Percentiles rank a stretch among this genome's conserved stretches.
phyloP scores from a whole-genome alignment of 2,329 filamentous ascomycete genomes.

The Alternaria burnsii region DNA sequence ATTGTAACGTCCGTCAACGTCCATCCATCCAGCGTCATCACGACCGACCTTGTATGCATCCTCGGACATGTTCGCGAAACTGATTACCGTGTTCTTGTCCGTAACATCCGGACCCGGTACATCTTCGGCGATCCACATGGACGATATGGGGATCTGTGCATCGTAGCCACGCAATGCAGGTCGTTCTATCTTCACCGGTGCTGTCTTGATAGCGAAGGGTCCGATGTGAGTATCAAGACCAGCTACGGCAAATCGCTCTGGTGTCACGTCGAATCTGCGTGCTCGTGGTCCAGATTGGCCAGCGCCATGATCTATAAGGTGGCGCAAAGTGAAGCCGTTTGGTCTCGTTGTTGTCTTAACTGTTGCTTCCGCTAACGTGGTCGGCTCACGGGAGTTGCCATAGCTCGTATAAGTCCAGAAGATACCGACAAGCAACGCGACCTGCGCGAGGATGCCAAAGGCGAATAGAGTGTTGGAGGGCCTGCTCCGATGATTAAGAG shows the following conservation, averaged over 20 bases:
- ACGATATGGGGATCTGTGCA: slow-evolving; percentile 39
- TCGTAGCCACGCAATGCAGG: slow-evolving; percentile 29
- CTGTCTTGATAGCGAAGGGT: slow-evolving; percentile 42
- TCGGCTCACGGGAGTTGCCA: slow-evolving; percentile 15
- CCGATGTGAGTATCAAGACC: slow-evolving; percentile 35
- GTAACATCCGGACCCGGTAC: slow-evolving; percentile 42
- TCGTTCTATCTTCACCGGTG: slow-evolving; percentile 42
- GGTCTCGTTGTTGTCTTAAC: slow-evolving; percentile 2
- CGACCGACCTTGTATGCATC: slow-evolving; percentile 47
- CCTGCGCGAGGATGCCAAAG: slow-evolving; percentile 32
- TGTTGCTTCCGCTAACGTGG: slow-evolving; percentile 16
- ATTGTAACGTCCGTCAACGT: slow-evolving; percentile 44
- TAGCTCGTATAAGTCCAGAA: slow-evolving; percentile 22
- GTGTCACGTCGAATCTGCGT: slow-evolving; percentile 44
- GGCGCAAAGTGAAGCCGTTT: slow-evolving; percentile 38
- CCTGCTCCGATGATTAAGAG: slow-evolving; percentile 23
- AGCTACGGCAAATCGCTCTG: slow-evolving; percentile 32
- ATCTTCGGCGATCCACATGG: slow-evolving; percentile 42
- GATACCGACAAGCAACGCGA: slow-evolving; percentile 28
- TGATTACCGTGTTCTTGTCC: slow-evolving; percentile 46
- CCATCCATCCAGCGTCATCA: slow-evolving; percentile 47
- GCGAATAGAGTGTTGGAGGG: slow-evolving; percentile 24
- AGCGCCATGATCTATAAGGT: slow-evolving; percentile 47
- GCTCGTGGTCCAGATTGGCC: slow-evolving; percentile 44
- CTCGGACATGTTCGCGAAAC: slow-evolving; percentile 49